These are phyloP conservation scores for Gnomoniopsis smithogilvyi DNA, from an alignment of 2,329 filamentous ascomycete species.

Conservation along the genomic window DNA sequence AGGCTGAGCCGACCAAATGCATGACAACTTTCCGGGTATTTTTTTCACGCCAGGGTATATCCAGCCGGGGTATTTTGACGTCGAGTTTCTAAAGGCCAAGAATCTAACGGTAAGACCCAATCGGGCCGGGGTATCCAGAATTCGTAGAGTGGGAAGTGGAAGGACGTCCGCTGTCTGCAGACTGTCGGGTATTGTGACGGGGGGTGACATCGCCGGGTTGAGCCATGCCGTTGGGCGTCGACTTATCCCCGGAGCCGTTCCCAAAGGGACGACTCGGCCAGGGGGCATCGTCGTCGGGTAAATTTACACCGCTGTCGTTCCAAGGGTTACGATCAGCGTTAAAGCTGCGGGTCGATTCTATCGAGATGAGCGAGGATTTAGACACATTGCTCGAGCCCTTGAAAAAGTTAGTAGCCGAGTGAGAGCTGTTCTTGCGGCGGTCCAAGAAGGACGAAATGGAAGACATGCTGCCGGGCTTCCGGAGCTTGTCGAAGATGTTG, in stretches of 20 bases:
- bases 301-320: conserved; percentile 96
- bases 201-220: conserved; percentile 79
- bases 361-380: conserved; percentile 92
- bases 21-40: conserved; percentile 44
- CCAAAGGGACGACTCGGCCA: conserved; percentile 62
- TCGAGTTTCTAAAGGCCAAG: conserved; percentile 38
- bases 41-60: conserved; percentile 64
- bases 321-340: conserved; percentile 92
- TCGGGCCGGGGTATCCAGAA: conserved; percentile 93
- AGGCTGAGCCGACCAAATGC: conserved; percentile 43
- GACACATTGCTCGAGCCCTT: conserved; percentile 89
- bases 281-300: conserved; percentile 79
- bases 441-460: conserved; percentile 96
- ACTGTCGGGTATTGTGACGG: conserved; percentile 78
- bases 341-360: conserved; percentile 90
- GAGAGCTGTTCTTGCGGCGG: conserved; percentile 88
- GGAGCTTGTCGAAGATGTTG: conserved; percentile 85
- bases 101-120: conserved; percentile 85
- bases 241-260: conserved; percentile 63
- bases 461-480: conserved; percentile 91
- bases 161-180: conserved; percentile 86
- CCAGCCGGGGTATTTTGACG: conserved; percentile 56
- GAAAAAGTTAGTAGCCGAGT: conserved; percentile 82
- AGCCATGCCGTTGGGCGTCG: conserved; percentile 54
- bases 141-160: conserved; percentile 92